phyloP scores from a whole-genome alignment of 345 rosid species.

The Citrus medica region DNA sequence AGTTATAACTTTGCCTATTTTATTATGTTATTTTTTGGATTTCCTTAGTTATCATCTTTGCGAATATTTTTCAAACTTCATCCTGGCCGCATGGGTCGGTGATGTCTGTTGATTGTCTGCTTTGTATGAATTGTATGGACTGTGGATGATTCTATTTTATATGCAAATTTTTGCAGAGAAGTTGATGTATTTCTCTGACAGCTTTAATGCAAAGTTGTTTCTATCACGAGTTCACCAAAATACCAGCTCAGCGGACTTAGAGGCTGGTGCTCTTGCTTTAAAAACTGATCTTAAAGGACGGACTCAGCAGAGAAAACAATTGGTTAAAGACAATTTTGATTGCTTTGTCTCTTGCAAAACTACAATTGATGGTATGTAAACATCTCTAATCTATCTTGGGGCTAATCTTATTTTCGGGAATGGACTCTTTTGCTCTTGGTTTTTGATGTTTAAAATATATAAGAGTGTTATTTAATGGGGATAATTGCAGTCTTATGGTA shows the following conservation, averaged over 20 bases:
- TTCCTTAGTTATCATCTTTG: background rate
- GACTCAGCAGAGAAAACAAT: conserved; percentile 85
- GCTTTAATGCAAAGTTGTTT: conserved; percentile 88
- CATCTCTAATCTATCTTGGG: conserved; percentile 5
- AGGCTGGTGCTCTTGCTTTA: conserved; percentile 87
- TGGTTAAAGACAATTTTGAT: conserved; percentile 97
- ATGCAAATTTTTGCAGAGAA: conserved; percentile 61
- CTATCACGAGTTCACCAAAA: conserved; percentile 83
- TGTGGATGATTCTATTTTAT: background rate
- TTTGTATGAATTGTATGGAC: background rate
- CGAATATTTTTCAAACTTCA: background rate
- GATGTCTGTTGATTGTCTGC: background rate
- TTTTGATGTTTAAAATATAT: conserved; percentile 1
- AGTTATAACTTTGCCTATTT: background rate
- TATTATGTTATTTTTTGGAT: background rate
- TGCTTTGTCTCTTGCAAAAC: conserved; percentile 99
- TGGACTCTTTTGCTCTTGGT: conserved; percentile 5
- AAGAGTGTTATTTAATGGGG: background rate
- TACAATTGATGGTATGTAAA: conserved; percentile 86
- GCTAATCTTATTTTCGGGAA: conserved; percentile 9
- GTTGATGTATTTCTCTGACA: conserved; percentile 82
- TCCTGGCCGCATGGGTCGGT: background rate
- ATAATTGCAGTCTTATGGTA: background rate
- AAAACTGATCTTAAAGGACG: conserved; percentile 95
- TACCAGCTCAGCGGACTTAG: conserved; percentile 84